Base-by-base conservation (phyloP, 2,329 filamentous ascomycete species). In the Daldinia eschscholtzii region DNA sequence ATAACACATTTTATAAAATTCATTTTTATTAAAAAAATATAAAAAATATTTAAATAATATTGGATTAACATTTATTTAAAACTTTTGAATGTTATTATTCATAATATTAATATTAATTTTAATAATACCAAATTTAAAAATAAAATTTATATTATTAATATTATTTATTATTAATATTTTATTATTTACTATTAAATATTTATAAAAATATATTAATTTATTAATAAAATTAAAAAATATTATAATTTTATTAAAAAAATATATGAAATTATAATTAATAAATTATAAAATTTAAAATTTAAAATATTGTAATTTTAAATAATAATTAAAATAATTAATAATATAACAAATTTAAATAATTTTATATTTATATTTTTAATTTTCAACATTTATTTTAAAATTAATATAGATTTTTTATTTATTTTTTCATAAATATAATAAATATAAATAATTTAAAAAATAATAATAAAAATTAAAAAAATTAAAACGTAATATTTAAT, bases 301-400 rank as follows among this genome's bases (percentile, higher is more conserved):
- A 35, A 35, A 35, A 9, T 10, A 9, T 35, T 35, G 9, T 1
- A 6, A 7, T 15, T 50, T 28, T 50, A 50, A 50, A 50, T 50
- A 50, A 30, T 9, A 6, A 50, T 50, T 30, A 50, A 28, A 50
- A 50, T 50, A 30, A 50, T 50, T 15, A 50, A 28, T 50, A 28
- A 50, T 50, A 50, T 50, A 4, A 50, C 15, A 6, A 30, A 50
- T 28, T 9, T n/a, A 50, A 30, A 50, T 28, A 30, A n/a, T 15
- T 50, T 50, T 15, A 30, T 50, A 1, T 15, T 50, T 15, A 50
- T 10, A 3, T 50, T 50, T 30, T 50, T 50, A 35, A 9, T 35
- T 9, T 35, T 35, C 9, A 35, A 35, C 1, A 2, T 35, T 35
- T 9, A 35, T 35, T 35, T 2, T 9, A 35, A 35, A 7, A 35